Evolutionary conservation across 345 rosid genomes (phyloP), one percentile per base, ranked within the genome.

Genomic region (Populus ilicifolia): DNA sequence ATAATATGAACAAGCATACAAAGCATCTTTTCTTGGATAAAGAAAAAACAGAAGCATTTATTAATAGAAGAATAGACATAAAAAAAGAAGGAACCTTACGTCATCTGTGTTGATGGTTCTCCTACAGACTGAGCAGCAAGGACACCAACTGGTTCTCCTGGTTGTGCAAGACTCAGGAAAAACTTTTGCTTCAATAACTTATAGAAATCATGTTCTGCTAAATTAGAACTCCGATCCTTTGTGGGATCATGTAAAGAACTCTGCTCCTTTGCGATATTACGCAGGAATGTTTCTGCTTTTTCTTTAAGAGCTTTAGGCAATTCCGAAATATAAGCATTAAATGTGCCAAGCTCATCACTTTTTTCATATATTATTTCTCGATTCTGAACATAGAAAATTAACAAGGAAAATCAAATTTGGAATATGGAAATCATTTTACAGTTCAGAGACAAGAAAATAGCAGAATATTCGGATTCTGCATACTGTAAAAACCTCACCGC

Each of bases 101-200:
- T 93, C 99, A 96, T 96, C 80, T 96, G 99, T 75, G 99, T 96
- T 17, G 99, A 96, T 73, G 99, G 99, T 87, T 96, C 99, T 81
- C 99, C 99, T 7, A 96, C 99, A 81, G 99, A 96, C 74, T 96
- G 99, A 75, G 96, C 91, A 77, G 99, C 98, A 84, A 96, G 96
- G 81, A 96, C 90, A 79, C 99, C 99, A 72, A 96, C 97, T 27
- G 99, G 96, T 84, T 96, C 99, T 71, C 99, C 99, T 59, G 98
- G 99, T 86, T 93, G 98, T 36, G 97, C 99, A 72, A 96, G 99
- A 85, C 98, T 92, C 36, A 86, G 84, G 74, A 91, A 80, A 82
- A 85, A 96, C 77, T 90, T 93, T 79, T 88, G 89, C 84, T 88
- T 86, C 83, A 93, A 75, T 74, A 91, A 83, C 61, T 90, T 85